Base-by-base conservation (phyloP, 208 protist species). In the Acanthamoeba comandoni region DNA sequence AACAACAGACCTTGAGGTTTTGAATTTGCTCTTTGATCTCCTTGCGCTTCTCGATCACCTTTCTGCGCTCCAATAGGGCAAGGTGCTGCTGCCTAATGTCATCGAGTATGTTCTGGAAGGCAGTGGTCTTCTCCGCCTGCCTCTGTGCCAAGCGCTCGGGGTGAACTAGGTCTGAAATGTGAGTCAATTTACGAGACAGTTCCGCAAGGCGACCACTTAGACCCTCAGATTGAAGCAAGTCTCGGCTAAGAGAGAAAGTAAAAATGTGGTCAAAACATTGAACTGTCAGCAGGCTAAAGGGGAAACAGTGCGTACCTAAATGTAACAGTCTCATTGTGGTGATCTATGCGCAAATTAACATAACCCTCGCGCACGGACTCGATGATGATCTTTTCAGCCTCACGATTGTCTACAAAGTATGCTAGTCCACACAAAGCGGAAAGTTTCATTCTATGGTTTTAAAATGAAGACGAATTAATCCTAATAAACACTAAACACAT, bases 1-100 rank as follows among this genome's bases (percentile, higher is more conserved):
- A 43, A 43, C 35, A 43, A 5, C 35, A 43, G 35, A 43, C 35
- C 35, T 43, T 43, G 13, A 87, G 51, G 31, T 87, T 87, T 19
- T 53, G 57, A 31, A 87, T 62, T 43, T 87, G 79, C 29, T 87
- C 79, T 17, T 48, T 29, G 51, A 87, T 87, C 31, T 87, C 79
- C 79, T 87, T 87, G 39, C 79, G 39, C 39, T 48, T 29, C 79
- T 87, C 79, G 79, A 87, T 87, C 9, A 87, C 69, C 22, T 60
- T 29, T 31, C 57, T 29, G 9, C 79, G 31, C 57, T 87, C 79
- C 11, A 87, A 60, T 53, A 87, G 62, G 55, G 57, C 29, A n/a
- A 24, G 19, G 79, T 87, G 51, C 29, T 87, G 57, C 53, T 87
- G 39, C 12, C 55, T 60, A 22, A 87, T 70, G 26, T 26, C 69